These are phyloP conservation scores for Teunomyces pallodes DNA, from an alignment of 805 yeast genomes.

Conservation along the genomic window DNA sequence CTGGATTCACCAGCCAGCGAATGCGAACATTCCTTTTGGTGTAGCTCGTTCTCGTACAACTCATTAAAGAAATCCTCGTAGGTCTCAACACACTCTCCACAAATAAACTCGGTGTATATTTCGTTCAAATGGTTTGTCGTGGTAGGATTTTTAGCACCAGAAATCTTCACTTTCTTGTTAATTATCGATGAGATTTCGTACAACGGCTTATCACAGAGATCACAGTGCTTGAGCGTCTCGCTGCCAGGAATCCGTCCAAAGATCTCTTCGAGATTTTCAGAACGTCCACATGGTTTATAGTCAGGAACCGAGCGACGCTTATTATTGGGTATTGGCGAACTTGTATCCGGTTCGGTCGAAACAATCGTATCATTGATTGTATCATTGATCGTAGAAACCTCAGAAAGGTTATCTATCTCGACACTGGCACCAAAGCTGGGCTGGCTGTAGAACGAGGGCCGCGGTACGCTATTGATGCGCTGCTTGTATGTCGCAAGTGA, in stretches of 20 bases:
- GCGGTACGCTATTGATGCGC: slow-evolving; percentile 4
- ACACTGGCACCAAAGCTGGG: background rate
- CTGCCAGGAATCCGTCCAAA: slow-evolving; percentile 39
- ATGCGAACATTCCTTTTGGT: background rate
- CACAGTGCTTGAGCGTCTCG: slow-evolving; percentile 49
- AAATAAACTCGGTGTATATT: slow-evolving; percentile 53
- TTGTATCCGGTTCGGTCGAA: background rate
- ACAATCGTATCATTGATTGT: slow-evolving; percentile 5
- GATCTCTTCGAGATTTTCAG: slow-evolving; percentile 34
- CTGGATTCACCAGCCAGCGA: too few species aligned
- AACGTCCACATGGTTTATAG: background rate
- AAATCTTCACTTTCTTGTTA: slow-evolving; percentile 15
- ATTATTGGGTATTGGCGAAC: background rate
- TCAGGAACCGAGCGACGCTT: background rate
- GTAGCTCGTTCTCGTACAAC: slow-evolving; percentile 9
- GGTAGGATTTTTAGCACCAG: background rate
- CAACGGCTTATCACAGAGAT: slow-evolving; percentile 67
- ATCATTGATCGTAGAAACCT: slow-evolving; percentile 7
- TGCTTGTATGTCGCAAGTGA: slow-evolving; percentile 40
- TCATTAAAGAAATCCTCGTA: slow-evolving; percentile 51
- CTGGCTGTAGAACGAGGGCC: background rate
- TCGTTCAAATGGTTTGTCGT: slow-evolving; percentile 15
- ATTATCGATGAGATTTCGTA: slow-evolving; percentile 55
- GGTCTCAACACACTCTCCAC: slow-evolving; percentile 58
- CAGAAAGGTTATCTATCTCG: slow-evolving; percentile 8